A percentile compares a stretch with the other conserved stretches of the same genome.
Evolutionary conservation across 768 basidiomycete species (phyloP).

Genomic region (Leucosporidium scottii): DNA sequence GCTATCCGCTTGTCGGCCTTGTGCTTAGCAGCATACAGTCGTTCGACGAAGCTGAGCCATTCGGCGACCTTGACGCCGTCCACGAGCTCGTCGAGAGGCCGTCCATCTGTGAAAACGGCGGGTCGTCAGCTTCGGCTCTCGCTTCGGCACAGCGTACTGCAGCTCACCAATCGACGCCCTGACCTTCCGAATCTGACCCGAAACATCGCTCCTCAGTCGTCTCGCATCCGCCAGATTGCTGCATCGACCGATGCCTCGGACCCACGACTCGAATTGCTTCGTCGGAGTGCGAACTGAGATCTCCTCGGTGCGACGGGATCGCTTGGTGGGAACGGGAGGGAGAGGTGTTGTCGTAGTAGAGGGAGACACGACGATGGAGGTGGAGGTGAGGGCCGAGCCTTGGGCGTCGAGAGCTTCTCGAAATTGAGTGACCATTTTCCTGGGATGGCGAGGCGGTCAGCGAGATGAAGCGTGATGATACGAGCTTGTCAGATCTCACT

Average conservation of each 20-base stretch:
- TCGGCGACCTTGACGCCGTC: conserved; percentile 36
- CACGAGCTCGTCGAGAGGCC: conserved; percentile 58
- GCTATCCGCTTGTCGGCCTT: conserved; percentile 79
- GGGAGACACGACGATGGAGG: background rate
- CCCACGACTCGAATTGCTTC: conserved; percentile 82
- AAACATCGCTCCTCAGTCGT: conserved; percentile 79
- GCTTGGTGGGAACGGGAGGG: background rate
- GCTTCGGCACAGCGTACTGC: too few species aligned
- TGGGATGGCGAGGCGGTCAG: background rate
- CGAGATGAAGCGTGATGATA: background rate
- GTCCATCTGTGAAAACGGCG: conserved; percentile 44
- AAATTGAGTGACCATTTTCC: conserved; percentile 35
- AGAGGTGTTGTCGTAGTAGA: too few species aligned
- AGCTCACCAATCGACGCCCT: conserved; percentile 60
- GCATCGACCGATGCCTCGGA: conserved; percentile 72
- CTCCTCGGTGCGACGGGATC: conserved; percentile 46
- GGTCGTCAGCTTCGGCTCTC: background rate
- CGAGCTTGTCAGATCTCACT: conserved; percentile 45
- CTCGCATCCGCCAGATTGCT: conserved; percentile 82
- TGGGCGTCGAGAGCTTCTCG: conserved; percentile 35
- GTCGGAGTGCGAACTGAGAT: conserved; percentile 76
- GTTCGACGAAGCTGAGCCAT: conserved; percentile 59
- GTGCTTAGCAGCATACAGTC: conserved; percentile 80
- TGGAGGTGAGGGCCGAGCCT: conserved; percentile 10
- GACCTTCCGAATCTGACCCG: conserved; percentile 76